Evolutionary conservation across 2,329 filamentous ascomycete genomes (phyloP), one percentile per base, ranked within the genome.

Genomic region (Pseudogymnoascus sp.): DNA sequence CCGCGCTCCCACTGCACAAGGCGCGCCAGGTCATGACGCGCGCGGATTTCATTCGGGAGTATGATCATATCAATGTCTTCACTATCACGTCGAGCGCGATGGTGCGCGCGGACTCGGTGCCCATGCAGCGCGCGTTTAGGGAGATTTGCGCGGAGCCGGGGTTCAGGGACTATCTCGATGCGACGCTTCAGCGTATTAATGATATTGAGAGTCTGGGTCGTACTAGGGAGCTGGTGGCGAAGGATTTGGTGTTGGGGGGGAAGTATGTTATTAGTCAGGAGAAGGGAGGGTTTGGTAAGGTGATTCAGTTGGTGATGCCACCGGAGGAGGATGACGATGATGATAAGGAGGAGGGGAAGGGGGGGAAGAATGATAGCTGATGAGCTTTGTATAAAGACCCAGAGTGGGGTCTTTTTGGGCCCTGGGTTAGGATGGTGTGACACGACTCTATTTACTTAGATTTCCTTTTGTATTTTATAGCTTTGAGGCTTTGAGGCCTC

Each of bases 21-120:
- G 91, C 92, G 0, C 88, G 93, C 66, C 84, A 97, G 75, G 88
- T 97, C 73, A 97, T 97, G 93, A 97, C 95, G 12, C 84, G 95
- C 62, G 88, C 91, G 64, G 95, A 99, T 75, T 99, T 97, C 74
- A 93, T 97, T 70, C 87, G 95, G 68, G 83, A 87, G 65, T 93
- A 97, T 72, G 95, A 99, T 77, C 90, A 95, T 67, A 84, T 95
- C 65, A 97, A 97, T 73, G 85, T 99, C 64, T 97, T 97, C 77
- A 95, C 90, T 66, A 97, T 99, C 71, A 93, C 96, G 65, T 91
- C 88, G 64, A 83, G 84, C 42, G 91, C 93, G 14, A 88, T 89
- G 74, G 95, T 99, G 6, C 87, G 95, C 56, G 95, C 95, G 1
- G 93, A 96, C 74, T 93, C 88, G 1, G 93, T 99, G 25, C 95